These are phyloP conservation scores for Handroanthus guayacan DNA, from an alignment of 257 asterid species.

Conservation along the genomic window DNA sequence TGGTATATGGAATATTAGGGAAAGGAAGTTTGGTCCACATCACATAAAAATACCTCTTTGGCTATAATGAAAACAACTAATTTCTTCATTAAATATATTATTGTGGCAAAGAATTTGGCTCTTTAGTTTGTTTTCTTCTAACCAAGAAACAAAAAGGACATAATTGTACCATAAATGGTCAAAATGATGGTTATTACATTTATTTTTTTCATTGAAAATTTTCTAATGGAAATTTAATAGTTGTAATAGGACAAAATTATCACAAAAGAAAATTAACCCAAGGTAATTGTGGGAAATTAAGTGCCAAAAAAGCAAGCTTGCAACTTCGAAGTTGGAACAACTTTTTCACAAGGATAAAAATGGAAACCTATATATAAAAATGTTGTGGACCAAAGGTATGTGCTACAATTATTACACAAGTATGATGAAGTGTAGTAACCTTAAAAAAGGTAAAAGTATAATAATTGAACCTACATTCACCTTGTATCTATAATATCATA, in stretches of 20 bases:
- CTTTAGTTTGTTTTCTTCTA: background rate
- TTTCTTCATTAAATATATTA: constrained; percentile 13
- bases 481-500: too few relatives aligned
- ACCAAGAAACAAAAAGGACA: background rate
- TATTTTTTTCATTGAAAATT: background rate
- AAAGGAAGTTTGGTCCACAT: constrained; percentile 25
- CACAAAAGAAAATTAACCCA: background rate
- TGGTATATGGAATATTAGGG: background rate
- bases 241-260: background rate
- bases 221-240: background rate
- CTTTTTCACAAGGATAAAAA: too few relatives aligned
- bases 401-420: too few relatives aligned
- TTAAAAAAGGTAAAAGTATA: too few relatives aligned
- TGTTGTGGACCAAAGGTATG: too few relatives aligned
- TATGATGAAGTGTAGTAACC: too few relatives aligned
- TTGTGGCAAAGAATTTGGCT: constrained; percentile 23
- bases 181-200: background rate
- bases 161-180: background rate
- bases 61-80: constrained; percentile 10
- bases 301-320: too few relatives aligned
- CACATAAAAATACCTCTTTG: constrained; percentile 7
- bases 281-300: background rate
- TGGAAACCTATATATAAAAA: too few relatives aligned
- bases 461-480: too few relatives aligned
- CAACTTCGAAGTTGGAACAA: too few relatives aligned